Evolutionary conservation across 2,329 filamentous ascomycete species (phyloP), one percentile per base, ranked within the genome.

Genomic region (Helminthosporium solani): DNA sequence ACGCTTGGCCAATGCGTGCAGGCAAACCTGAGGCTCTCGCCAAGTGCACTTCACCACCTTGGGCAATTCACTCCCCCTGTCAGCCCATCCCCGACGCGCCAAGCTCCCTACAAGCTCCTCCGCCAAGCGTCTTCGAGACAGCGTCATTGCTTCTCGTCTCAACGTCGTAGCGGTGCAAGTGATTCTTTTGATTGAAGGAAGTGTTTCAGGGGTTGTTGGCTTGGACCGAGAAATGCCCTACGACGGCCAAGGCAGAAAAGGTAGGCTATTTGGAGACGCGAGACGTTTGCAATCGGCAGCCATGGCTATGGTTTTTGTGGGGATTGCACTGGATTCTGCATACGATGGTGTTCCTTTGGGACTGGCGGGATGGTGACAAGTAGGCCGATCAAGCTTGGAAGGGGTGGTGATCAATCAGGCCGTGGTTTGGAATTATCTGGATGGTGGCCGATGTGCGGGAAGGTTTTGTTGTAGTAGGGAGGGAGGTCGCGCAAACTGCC

Each of bases 1-100:
- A 49, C 34, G 42, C 42, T 42, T 46, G 47, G 39, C 47, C 27
- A 44, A 36, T 42, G 46, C 38, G 27, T 38, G 19, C 19, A 19
- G 15, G 4, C 38, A 25, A 28, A 42, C 19, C 37, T 33, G 33
- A 49, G 38, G 37, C 42, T 35, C 27, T 31, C 37, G 38, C 38
- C 42, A 45, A 45, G 38, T 12, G 7, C 18, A 28, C 34, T 16
- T 21, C 30, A 18, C 47, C 42, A 7, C 27, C 41, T 42, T n/a
- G 11, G 38, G 41, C 9, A 15, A 11, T 7, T 30, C 21, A 14
- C 25, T 27, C 28, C 33, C 40, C 42, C 28, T 49, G 47, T 33
- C 39, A 25, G 14, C 12, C 9, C 28, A 28, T 23, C 30, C 41
- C 43, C 28, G 38, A 42, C 42, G 27, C 35, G 47, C 47, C 47